These are phyloP conservation scores for Colletotrichum australisinense DNA, from an alignment of 2,329 filamentous ascomycete genomes.

Conservation along the genomic window DNA sequence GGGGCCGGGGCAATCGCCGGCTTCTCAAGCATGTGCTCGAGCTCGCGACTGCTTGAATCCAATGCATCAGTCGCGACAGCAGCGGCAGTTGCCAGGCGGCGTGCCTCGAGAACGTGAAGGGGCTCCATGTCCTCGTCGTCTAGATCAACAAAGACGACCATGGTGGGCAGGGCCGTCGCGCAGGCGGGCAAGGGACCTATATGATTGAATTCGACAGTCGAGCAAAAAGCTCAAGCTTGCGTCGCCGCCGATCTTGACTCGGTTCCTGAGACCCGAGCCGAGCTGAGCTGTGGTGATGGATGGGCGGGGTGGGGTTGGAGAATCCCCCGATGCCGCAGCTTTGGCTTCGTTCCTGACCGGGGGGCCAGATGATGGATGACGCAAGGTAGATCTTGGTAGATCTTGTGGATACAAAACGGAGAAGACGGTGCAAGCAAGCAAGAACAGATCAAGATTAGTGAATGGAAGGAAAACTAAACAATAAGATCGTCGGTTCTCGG, in stretches of 20 bases:
- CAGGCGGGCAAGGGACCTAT: slow-evolving; percentile 1
- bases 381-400: slow-evolving; percentile 28
- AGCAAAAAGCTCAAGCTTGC: slow-evolving; percentile 15
- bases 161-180: slow-evolving; percentile 6
- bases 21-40: neutral
- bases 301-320: slow-evolving; percentile 27
- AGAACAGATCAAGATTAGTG: neutral
- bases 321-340: slow-evolving; percentile 35
- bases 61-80: slow-evolving; percentile 25
- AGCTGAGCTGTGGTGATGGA: slow-evolving; percentile 23
- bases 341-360: slow-evolving; percentile 2
- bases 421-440: neutral
- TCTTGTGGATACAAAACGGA: slow-evolving; percentile 1
- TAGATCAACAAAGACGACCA: slow-evolving; percentile 41
- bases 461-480: neutral
- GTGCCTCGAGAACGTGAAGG: slow-evolving; percentile 26
- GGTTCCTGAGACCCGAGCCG: slow-evolving; percentile 30
- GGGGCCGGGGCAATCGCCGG: neutral
- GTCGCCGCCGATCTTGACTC: slow-evolving; percentile 27
- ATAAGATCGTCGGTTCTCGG: neutral
- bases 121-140: slow-evolving; percentile 37
- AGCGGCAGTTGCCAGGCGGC: slow-evolving; percentile 25
- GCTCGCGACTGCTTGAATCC: slow-evolving; percentile 19
- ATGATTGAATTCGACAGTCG: slow-evolving; percentile 16
- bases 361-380: slow-evolving; percentile 23